phyloP scores from a whole-genome alignment of 768 basidiomycete genomes.

The Suillus variegatus region DNA sequence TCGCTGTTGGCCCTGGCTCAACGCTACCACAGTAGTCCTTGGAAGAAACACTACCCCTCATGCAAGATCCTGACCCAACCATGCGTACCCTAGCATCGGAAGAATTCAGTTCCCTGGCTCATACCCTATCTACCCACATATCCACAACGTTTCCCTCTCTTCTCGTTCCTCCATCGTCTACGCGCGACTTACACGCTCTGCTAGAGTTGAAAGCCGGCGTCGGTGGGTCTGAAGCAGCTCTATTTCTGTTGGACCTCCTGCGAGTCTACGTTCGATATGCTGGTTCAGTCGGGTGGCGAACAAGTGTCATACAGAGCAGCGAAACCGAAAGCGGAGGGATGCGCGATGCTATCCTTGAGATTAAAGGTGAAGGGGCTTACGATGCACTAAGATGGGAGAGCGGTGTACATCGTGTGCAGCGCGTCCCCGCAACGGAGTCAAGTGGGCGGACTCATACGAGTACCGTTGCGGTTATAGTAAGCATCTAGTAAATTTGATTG shows the following conservation, averaged over 20 bases:
- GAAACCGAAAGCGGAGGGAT: conserved; percentile 63
- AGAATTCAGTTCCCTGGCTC: conserved; percentile 55
- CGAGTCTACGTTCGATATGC: conserved; percentile 81
- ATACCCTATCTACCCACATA: conserved; percentile 28
- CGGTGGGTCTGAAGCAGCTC: conserved; percentile 84
- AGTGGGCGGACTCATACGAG: conserved; percentile 91
- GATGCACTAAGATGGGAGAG: conserved; percentile 86
- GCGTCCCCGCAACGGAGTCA: conserved; percentile 89
- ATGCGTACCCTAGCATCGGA: conserved; percentile 76
- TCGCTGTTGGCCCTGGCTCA: conserved; percentile 12
- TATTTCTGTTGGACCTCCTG: conserved; percentile 78
- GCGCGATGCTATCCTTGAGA: conserved; percentile 78
- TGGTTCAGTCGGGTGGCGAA: conserved; percentile 57
- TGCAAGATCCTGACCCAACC: conserved; percentile 71
- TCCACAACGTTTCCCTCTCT: conserved; percentile 61
- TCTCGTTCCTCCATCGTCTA: conserved; percentile 71
- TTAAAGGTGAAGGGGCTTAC: conserved; percentile 77
- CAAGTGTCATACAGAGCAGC: conserved; percentile 57
- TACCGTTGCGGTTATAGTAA: conserved; percentile 82
- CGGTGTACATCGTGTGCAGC: conserved; percentile 94
- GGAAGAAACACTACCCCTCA: conserved; percentile 59
- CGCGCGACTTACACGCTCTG: conserved; percentile 69
- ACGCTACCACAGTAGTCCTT: conserved; percentile 55
- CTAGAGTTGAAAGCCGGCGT: conserved; percentile 93
- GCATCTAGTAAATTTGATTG: conserved; percentile 24